Evolutionary conservation across 2,329 filamentous ascomycete genomes (phyloP).

Genomic region (Aspergillus pseudoterreus): DNA sequence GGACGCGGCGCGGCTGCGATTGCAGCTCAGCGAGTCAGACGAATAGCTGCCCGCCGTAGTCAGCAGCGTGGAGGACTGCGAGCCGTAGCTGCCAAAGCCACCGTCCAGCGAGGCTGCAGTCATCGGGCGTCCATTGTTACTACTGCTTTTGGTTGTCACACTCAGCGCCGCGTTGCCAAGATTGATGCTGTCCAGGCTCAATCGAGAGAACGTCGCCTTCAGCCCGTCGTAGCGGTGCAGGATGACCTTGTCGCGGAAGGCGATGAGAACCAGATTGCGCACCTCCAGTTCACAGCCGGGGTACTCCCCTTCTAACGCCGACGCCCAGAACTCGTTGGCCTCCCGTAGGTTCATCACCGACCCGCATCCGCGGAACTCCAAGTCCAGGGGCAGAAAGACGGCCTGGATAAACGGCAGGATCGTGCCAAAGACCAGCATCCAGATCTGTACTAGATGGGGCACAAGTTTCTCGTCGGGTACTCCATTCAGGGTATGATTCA

Average conservation of each 20-base stretch:
- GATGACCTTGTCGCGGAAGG: conserved; percentile 85
- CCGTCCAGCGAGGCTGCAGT: conserved; percentile 74
- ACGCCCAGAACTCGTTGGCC: conserved; percentile 87
- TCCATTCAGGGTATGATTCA: conserved; percentile 77
- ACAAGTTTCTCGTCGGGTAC: conserved; percentile 86
- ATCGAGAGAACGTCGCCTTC: conserved; percentile 82
- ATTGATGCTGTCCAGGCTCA: conserved; percentile 77
- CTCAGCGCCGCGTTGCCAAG: conserved; percentile 42
- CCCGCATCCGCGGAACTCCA: conserved; percentile 86
- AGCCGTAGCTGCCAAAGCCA: conserved; percentile 73
- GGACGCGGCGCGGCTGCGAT: conserved; percentile 75
- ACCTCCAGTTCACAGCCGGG: conserved; percentile 69
- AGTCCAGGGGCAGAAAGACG: conserved; percentile 86
- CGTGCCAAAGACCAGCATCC: conserved; percentile 86
- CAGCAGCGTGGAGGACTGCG: conserved; percentile 72
- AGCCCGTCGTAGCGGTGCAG: conserved; percentile 84
- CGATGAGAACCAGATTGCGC: conserved; percentile 78
- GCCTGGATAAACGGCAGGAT: conserved; percentile 93
- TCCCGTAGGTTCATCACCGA: conserved; percentile 72
- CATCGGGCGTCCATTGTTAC: conserved; percentile 57
- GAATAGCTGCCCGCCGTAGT: conserved; percentile 52
- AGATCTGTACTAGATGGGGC: conserved; percentile 84
- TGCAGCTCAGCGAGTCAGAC: conserved; percentile 49
- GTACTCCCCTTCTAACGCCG: conserved; percentile 51
- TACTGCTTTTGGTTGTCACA: conserved; percentile 41